phyloP scores from a whole-genome alignment of 257 asterid species.

The Capsicum pubescens region DNA sequence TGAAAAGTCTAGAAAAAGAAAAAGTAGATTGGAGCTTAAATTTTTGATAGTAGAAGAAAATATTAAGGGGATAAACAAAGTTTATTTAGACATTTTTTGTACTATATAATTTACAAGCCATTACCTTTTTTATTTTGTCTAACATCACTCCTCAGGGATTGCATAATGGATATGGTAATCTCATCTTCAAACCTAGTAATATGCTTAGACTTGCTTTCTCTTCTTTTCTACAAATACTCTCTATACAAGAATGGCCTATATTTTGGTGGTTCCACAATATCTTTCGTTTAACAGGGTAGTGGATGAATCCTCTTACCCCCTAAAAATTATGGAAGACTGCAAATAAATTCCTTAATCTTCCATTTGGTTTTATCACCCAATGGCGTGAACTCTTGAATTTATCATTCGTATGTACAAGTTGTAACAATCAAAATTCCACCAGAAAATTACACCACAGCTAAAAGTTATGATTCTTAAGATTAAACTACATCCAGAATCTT shows the following conservation, averaged over 20 bases:
- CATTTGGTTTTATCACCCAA: slow-evolving; percentile 49
- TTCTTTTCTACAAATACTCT: slow-evolving; percentile 48
- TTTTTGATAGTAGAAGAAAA: too few species aligned
- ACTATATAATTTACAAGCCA: too few species aligned
- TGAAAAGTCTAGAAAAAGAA: too few species aligned
- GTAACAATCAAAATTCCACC: neutral
- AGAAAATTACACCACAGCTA: neutral
- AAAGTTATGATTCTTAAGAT: neutral
- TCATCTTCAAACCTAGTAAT: slow-evolving; percentile 34
- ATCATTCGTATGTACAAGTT: slow-evolving; percentile 40
- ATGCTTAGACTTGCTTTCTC: slow-evolving; percentile 56
- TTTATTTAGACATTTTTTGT: too few species aligned
- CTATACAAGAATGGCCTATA: slow-evolving; percentile 52
- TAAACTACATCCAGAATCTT: neutral
- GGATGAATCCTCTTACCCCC: slow-evolving; percentile 66
- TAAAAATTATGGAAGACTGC: slow-evolving; percentile 50
- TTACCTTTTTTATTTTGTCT: neutral
- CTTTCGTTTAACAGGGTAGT: slow-evolving; percentile 45
- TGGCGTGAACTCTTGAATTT: slow-evolving; percentile 62
- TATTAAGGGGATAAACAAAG: too few species aligned
- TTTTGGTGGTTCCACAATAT: slow-evolving; percentile 47
- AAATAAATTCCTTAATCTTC: slow-evolving; percentile 46
- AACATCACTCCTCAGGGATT: slow-evolving; percentile 6
- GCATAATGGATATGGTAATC: slow-evolving; percentile 27
- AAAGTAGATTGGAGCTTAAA: too few species aligned